These are phyloP conservation scores for Acacia crassicarpa DNA, from an alignment of 306 rosid species.

Conservation along the genomic window DNA sequence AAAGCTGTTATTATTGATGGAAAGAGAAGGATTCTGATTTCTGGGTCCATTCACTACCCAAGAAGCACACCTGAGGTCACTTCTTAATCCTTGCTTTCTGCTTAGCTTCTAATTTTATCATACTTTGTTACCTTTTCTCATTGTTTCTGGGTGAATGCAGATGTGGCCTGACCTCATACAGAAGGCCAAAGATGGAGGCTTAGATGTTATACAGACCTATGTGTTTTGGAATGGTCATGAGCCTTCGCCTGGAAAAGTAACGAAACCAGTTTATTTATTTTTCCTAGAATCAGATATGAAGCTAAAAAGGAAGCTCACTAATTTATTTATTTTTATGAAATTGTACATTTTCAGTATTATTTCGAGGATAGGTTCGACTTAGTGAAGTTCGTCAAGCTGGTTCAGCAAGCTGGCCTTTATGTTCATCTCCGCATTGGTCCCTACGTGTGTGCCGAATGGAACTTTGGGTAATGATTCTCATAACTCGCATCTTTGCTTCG, in stretches of 20 bases:
- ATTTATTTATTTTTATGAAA: not conserved
- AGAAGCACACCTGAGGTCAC: conserved; percentile 89
- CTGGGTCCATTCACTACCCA: conserved; percentile 97
- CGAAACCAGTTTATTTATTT: not conserved
- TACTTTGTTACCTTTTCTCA: not conserved
- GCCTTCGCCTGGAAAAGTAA: conserved; percentile 83
- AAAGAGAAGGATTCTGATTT: conserved; percentile 64
- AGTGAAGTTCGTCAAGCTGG: conserved; percentile 84
- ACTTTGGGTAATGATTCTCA: conserved; percentile 71
- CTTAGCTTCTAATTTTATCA: not conserved
- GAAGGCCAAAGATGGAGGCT: conserved; percentile 95
- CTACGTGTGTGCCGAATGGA: conserved; percentile 92
- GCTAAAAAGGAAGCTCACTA: conserved; percentile 17
- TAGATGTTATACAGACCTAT: conserved; percentile 92
- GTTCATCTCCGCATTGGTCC: conserved; percentile 98
- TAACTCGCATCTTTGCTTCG: not conserved
- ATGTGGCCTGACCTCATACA: conserved; percentile 94
- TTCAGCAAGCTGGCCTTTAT: conserved; percentile 87
- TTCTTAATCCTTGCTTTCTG: not conserved
- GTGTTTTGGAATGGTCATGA: conserved; percentile 99
- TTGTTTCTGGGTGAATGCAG: conserved; percentile 42
- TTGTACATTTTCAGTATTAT: conserved; percentile 60
- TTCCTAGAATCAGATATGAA: not conserved
- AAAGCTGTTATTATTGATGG: conserved; percentile 73
- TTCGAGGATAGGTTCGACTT: conserved; percentile 86